Evolutionary conservation across 768 basidiomycete genomes (phyloP), one percentile per base, ranked within the genome.

Genomic region (Multifurca ochricompacta): DNA sequence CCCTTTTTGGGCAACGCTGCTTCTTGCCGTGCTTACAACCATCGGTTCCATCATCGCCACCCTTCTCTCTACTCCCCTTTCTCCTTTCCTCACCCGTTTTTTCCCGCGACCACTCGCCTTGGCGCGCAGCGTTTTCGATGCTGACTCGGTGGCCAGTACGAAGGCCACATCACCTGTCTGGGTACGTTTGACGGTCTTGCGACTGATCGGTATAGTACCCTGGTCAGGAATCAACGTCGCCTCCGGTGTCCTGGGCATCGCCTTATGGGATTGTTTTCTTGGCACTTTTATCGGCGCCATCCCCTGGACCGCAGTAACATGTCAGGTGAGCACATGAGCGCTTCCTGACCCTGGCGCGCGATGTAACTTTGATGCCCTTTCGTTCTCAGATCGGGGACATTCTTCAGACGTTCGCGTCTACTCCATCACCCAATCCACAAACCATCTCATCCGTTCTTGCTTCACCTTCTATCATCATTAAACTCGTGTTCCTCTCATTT

Each of bases 171-270:
- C 71, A 19, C 66, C 74, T 21, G 65, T 73, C 2, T 96, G 94
- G 93, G 83, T 92, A 40, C 81, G 92, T 36, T 73, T 96, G 40
- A 85, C 91, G 3, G 79, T 95, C 54, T 78, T 97, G 59, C 82
- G 94, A 45, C 82, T 95, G 54, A 80, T 95, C 63, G 94, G 94
- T 18, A 81, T 97, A 51, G 91, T 96, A 3, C 94, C 94, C 5
- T 97, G 94, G 94, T 91, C 89, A 53, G 92, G 91, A 55, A 91
- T 97, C 75, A 97, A 97, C 68, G 87, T 97, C 54, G 93, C 93
- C 41, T 95, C 87, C 69, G 93, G 93, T 48, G 91, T 95, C 25
- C 89, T 87, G 62, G 86, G 87, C 31, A 91, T 97, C 14, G 71
- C 81, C 7, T 64, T 89, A 45, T 65, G 72, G 53, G 87, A 91